phyloP scores from a whole-genome alignment of 805 yeast species.

The Wickerhamia fluorescens region DNA sequence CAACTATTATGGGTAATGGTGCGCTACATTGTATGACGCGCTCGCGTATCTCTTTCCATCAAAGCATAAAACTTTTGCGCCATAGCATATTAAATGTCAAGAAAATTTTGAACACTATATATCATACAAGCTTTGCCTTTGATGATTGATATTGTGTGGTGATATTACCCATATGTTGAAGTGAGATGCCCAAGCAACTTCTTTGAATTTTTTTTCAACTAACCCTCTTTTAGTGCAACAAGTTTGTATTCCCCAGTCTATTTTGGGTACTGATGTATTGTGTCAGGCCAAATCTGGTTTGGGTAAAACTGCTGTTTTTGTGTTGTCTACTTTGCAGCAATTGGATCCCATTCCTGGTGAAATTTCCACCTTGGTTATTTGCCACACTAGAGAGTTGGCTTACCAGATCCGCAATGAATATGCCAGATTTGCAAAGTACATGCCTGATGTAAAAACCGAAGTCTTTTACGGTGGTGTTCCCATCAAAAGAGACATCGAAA shows the following conservation, averaged over 20 bases:
- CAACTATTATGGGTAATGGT: too few relatives aligned
- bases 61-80: not conserved
- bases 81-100: not conserved
- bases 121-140: too few relatives aligned
- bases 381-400: constrained; percentile 98
- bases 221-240: constrained; percentile 66
- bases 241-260: constrained; percentile 96
- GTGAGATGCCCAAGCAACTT: too few relatives aligned
- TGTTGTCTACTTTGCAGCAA: constrained; percentile 91
- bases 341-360: constrained; percentile 97
- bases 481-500: constrained; percentile 76
- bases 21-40: constrained; percentile 1
- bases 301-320: constrained; percentile 98
- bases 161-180: too few relatives aligned
- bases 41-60: too few relatives aligned
- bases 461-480: constrained; percentile 97
- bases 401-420: constrained; percentile 97
- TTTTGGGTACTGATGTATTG: constrained; percentile 93
- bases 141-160: too few relatives aligned
- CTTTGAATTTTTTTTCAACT: not conserved
- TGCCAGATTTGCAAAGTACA: constrained; percentile 93
- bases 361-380: constrained; percentile 86
- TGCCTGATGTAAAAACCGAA: constrained; percentile 96
- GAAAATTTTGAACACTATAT: too few relatives aligned
- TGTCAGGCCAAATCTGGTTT: constrained; percentile 99